A percentile compares a stretch with the other conserved stretches of the same genome.
Evolutionary conservation across 495 filamentous ascomycete species (phyloP).

Genomic region (Chaetomium cochliodes): DNA sequence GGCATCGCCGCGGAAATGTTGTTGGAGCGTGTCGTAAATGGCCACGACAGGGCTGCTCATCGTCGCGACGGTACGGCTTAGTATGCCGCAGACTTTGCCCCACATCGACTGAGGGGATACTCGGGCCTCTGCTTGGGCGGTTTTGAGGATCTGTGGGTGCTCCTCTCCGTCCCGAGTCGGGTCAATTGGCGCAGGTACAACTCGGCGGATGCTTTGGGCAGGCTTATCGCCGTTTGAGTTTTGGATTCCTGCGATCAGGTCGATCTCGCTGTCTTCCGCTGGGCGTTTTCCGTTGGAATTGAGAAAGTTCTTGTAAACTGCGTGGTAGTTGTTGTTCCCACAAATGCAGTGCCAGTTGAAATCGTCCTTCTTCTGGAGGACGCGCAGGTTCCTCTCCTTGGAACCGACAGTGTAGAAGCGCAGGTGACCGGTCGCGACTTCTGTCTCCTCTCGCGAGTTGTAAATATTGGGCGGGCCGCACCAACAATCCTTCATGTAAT

Average conservation of each 20-base stretch:
- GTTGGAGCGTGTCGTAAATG: slow-evolving; percentile 20
- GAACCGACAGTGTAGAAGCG: slow-evolving; percentile 32
- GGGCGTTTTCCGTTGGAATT: slow-evolving; percentile 31
- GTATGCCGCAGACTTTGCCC: slow-evolving; percentile 7
- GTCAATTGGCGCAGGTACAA: slow-evolving; percentile 12
- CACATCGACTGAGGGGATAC: slow-evolving; percentile 21
- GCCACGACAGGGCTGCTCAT: slow-evolving; percentile 25
- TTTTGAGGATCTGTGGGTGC: not conserved
- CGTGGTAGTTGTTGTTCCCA: slow-evolving; percentile 10
- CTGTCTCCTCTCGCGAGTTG: slow-evolving; percentile 26
- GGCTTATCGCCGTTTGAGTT: slow-evolving; percentile 5
- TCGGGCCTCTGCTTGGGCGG: not conserved
- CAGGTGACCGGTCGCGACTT: slow-evolving; percentile 29
- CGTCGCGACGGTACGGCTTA: slow-evolving; percentile 16
- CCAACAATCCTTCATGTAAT: slow-evolving; percentile 30
- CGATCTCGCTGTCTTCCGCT: slow-evolving; percentile 28
- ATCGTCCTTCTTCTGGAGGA: slow-evolving; percentile 32
- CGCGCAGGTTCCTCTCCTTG: slow-evolving; percentile 21
- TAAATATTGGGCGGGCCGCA: slow-evolving; percentile 31
- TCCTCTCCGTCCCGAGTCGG: not conserved
- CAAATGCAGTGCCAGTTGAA: slow-evolving; percentile 31
- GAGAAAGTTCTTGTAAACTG: slow-evolving; percentile 18
- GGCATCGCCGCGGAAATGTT: slow-evolving; percentile 3
- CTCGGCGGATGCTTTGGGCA: slow-evolving; percentile 17
- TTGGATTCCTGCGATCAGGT: slow-evolving; percentile 27